Evolutionary conservation across 2,329 filamentous ascomycete species (phyloP).

Genomic region (Cordyceps cateniannulata): DNA sequence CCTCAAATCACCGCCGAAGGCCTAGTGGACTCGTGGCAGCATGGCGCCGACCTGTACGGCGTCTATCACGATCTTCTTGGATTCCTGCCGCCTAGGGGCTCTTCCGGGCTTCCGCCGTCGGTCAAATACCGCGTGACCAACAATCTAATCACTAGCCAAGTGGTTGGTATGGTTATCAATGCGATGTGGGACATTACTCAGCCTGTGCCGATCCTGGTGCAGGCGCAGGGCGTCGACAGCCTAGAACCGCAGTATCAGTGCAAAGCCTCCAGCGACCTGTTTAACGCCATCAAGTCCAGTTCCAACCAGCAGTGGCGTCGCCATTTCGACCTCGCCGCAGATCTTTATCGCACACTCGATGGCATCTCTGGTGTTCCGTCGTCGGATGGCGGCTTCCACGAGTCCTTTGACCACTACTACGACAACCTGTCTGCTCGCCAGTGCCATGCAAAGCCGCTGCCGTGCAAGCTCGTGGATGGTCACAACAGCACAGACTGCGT

Average conservation of each 20-base stretch:
- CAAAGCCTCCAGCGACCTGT: constrained; percentile 38
- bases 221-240: constrained; percentile 57
- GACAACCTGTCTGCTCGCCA: constrained; percentile 76
- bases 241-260: constrained; percentile 71
- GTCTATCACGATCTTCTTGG: constrained; percentile 65
- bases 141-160: constrained; percentile 76
- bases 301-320: constrained; percentile 49
- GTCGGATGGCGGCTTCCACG: constrained; percentile 57
- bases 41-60: constrained; percentile 69
- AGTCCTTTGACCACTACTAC: constrained; percentile 73
- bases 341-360: constrained; percentile 57
- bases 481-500: constrained; percentile 51
- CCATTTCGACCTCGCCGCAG: constrained; percentile 52
- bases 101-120: constrained; percentile 32
- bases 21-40: constrained; percentile 66
- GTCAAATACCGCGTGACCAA: constrained; percentile 69
- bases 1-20: constrained; percentile 71
- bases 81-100: constrained; percentile 53
- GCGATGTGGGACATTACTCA: constrained; percentile 56
- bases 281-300: constrained; percentile 36
- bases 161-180: constrained; percentile 65
- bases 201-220: constrained; percentile 40
- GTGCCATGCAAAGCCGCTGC: constrained; percentile 67
- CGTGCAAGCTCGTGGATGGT: constrained; percentile 51
- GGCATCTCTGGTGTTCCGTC: constrained; percentile 57